phyloP scores from a whole-genome alignment of 257 asterid genomes.

The Thymus quinquecostatus region DNA sequence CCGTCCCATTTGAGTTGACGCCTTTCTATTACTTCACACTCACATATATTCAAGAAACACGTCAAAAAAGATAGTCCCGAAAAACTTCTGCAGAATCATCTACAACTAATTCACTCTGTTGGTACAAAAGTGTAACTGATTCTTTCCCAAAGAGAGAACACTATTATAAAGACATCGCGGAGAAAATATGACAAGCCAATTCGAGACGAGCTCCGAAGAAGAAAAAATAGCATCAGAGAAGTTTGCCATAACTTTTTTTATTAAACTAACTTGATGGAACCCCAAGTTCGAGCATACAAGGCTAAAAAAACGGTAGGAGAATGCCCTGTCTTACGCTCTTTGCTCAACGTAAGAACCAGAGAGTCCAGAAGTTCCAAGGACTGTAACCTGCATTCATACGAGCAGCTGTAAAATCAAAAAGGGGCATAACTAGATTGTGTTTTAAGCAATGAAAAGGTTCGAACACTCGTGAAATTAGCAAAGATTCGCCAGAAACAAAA shows the following conservation, averaged over 20 bases:
- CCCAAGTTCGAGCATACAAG: constrained; percentile 32
- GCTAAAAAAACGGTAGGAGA: constrained; percentile 27
- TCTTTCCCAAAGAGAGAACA: constrained; percentile 16
- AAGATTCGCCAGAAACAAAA: constrained; percentile 21
- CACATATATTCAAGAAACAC: too few relatives aligned
- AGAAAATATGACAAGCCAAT: not conserved
- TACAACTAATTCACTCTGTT: not conserved
- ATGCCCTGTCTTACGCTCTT: constrained; percentile 58
- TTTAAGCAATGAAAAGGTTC: constrained; percentile 5
- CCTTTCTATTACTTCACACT: too few relatives aligned
- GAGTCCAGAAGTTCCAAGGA: constrained; percentile 95
- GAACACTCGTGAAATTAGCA: constrained; percentile 7
- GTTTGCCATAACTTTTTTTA: constrained; percentile 34
- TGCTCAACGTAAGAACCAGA: constrained; percentile 97
- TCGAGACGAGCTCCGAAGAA: constrained; percentile 10
- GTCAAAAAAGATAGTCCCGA: not conserved
- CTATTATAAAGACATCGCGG: not conserved
- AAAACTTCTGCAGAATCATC: not conserved
- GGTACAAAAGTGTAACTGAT: not conserved
- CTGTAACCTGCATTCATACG: constrained; percentile 64
- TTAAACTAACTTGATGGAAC: constrained; percentile 25
- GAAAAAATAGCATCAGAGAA: constrained; percentile 23
- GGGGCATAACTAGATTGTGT: constrained; percentile 3
- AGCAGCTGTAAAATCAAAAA: constrained; percentile 9
- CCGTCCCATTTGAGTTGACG: too few relatives aligned